These are phyloP conservation scores for Alternaria metachromatica DNA, from an alignment of 2,329 filamentous ascomycete species.

Conservation along the genomic window DNA sequence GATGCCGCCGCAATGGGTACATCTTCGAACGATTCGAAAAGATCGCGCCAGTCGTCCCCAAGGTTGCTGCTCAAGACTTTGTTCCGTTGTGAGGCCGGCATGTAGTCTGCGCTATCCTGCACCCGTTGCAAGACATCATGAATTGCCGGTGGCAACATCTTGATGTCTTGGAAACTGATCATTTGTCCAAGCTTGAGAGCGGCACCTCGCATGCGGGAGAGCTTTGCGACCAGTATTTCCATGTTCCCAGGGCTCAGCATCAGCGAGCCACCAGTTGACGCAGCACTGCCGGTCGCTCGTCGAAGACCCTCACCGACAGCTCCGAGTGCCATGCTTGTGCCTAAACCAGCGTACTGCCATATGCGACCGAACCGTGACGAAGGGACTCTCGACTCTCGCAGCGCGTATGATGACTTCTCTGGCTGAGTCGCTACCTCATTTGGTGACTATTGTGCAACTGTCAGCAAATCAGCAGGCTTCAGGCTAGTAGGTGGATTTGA, in stretches of 20 bases:
- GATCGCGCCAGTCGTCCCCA: conserved; percentile 80
- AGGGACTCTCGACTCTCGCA: conserved; percentile 89
- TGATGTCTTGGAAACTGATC: conserved; percentile 97
- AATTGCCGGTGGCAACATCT: conserved; percentile 87
- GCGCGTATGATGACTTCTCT: conserved; percentile 63
- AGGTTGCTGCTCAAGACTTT: conserved; percentile 80
- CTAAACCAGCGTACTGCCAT: conserved; percentile 94
- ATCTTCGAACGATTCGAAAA: conserved; percentile 87
- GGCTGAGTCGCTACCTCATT: conserved; percentile 32
- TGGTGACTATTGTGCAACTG: conserved; percentile 47
- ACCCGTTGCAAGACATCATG: conserved; percentile 91
- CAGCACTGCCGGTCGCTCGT: conserved; percentile 73
- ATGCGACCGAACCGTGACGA: conserved; percentile 84
- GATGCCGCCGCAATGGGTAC: conserved; percentile 93
- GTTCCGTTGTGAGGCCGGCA: conserved; percentile 92
- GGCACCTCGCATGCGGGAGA: conserved; percentile 95
- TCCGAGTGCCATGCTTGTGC: conserved; percentile 93
- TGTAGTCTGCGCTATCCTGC: conserved; percentile 96
- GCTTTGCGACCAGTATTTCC: conserved; percentile 88
- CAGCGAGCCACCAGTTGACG: conserved; percentile 69
- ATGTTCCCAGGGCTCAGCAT: conserved; percentile 90
- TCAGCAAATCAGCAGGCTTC: conserved; percentile 55
- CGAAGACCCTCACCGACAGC: conserved; percentile 86
- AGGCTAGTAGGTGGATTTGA: not conserved
- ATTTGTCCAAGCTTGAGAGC: conserved; percentile 98